phyloP scores from a whole-genome alignment of 306 rosid genomes.

The Pterocarpus santalinus region DNA sequence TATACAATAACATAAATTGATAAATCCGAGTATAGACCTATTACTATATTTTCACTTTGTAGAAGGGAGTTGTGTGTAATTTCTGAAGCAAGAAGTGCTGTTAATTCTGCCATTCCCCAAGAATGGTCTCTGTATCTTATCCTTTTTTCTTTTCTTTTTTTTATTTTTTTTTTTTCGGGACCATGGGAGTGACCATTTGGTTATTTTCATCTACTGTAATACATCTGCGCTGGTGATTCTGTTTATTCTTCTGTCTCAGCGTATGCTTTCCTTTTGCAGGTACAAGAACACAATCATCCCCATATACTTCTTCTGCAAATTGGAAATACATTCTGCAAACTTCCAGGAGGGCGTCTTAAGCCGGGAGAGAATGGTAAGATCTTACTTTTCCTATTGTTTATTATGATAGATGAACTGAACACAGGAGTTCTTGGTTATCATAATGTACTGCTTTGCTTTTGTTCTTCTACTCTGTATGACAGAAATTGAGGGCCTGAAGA shows the following conservation, averaged over 20 bases:
- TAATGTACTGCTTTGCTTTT: conserved; percentile 4
- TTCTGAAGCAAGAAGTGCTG: neutral
- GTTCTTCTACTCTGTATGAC: conserved; percentile 21
- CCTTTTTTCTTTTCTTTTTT: no score
- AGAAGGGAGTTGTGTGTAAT: neutral
- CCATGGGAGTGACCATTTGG: neutral
- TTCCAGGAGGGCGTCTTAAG: conserved; percentile 98
- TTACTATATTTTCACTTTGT: neutral
- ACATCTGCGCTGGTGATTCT: neutral
- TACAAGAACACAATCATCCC: conserved; percentile 98
- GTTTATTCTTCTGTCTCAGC: conserved; percentile 33
- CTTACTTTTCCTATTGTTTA: neutral
- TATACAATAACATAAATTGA: neutral
- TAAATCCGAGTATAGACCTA: neutral
- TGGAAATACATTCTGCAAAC: conserved; percentile 98
- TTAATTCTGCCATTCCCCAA: neutral
- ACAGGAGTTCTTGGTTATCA: neutral
- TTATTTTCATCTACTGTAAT: neutral
- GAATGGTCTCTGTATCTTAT: no score
- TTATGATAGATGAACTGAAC: neutral
- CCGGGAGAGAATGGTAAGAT: conserved; percentile 96
- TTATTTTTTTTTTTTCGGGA: no score
- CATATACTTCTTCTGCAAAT: conserved; percentile 98
- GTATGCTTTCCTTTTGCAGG: conserved; percentile 60
- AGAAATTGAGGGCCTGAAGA: conserved; percentile 95